Percentiles rank a stretch among this genome's conserved stretches.
Evolutionary conservation across 2,329 filamentous ascomycete genomes (phyloP).

Genomic region (Cladosporium sp.): DNA sequence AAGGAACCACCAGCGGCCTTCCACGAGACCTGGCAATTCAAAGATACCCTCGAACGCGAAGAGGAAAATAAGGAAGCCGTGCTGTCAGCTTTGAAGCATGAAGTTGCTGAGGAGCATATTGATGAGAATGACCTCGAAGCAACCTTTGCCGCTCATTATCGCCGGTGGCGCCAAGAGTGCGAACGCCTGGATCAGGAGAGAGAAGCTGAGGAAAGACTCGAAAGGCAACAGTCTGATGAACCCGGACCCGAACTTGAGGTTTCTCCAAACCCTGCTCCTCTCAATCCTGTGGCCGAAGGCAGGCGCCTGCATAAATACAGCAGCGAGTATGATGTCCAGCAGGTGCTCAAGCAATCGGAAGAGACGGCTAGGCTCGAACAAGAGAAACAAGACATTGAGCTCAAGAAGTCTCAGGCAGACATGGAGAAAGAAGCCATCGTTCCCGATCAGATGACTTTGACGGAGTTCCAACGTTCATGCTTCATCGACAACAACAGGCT

Average conservation of each 20-base stretch:
- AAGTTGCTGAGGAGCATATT: constrained; percentile 26
- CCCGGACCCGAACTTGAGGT: constrained; percentile 44
- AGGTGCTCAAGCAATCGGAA: constrained; percentile 67
- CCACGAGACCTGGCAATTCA: constrained; percentile 37
- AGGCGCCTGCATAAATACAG: constrained; percentile 55
- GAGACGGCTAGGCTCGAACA: constrained; percentile 68
- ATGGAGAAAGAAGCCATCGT: constrained; percentile 74
- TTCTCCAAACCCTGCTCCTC: constrained; percentile 18
- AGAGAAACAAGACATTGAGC: constrained; percentile 48
- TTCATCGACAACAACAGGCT: constrained; percentile 65
- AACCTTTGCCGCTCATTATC: constrained; percentile 37
- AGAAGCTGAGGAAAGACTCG: constrained; percentile 36
- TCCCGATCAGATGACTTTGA: constrained; percentile 62
- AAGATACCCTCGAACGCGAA: constrained; percentile 35
- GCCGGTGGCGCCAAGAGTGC: constrained; percentile 38
- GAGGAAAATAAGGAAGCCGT: constrained; percentile 34
- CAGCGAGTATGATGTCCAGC: constrained; percentile 69
- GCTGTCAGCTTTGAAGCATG: constrained; percentile 24
- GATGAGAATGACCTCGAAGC: constrained; percentile 24
- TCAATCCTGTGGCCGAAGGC: constrained; percentile 48
- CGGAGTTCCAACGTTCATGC: constrained; percentile 55
- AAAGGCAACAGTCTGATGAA: constrained; percentile 32
- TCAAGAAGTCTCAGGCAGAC: constrained; percentile 65
- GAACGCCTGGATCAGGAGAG: constrained; percentile 39
- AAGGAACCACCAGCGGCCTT: constrained; percentile 34